Conservation (phyloP, 352 stramenopile species). For the Globisporangium emineosum region DNA sequence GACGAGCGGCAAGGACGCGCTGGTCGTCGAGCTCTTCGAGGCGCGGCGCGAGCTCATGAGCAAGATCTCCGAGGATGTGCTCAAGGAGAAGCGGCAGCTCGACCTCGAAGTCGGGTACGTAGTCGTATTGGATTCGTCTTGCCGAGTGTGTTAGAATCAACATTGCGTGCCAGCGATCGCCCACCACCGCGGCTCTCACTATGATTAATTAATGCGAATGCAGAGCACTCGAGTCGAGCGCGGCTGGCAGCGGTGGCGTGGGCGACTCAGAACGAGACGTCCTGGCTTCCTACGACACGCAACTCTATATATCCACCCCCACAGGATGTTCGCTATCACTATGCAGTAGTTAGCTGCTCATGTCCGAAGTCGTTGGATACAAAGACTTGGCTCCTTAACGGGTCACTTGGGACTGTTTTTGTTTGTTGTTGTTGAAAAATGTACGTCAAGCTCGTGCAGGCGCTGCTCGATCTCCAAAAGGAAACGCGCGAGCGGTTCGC, state of each 20-base stretch:
- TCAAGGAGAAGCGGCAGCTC: slow-evolving; percentile 60
- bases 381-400: slow-evolving; percentile 14
- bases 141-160: too few species aligned
- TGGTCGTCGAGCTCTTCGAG: slow-evolving; percentile 64
- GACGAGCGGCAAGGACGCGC: slow-evolving; percentile 37
- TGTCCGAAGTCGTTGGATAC: not conserved
- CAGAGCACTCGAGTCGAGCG: slow-evolving; percentile 14
- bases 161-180: too few species aligned
- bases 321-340: not conserved
- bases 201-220: not conserved
- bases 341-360: slow-evolving; percentile 1
- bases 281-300: slow-evolving; percentile 65
- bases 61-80: slow-evolving; percentile 66
- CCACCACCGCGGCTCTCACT: too few species aligned
- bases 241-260: not conserved
- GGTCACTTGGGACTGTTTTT: not conserved
- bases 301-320: slow-evolving; percentile 63
- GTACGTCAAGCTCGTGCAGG: slow-evolving; percentile 55
- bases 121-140: too few species aligned
- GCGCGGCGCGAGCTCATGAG: slow-evolving; percentile 62
- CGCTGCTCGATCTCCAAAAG: slow-evolving; percentile 46
- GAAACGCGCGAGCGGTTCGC: slow-evolving; percentile 43
- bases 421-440: too few species aligned
- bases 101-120: slow-evolving; percentile 54
- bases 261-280: slow-evolving; percentile 41